A percentile compares a stretch with the other conserved stretches of the same genome.
Conservation (phyloP, 2,329 filamentous ascomycete genomes). For the Phyllosticta paracitricarpa region DNA sequence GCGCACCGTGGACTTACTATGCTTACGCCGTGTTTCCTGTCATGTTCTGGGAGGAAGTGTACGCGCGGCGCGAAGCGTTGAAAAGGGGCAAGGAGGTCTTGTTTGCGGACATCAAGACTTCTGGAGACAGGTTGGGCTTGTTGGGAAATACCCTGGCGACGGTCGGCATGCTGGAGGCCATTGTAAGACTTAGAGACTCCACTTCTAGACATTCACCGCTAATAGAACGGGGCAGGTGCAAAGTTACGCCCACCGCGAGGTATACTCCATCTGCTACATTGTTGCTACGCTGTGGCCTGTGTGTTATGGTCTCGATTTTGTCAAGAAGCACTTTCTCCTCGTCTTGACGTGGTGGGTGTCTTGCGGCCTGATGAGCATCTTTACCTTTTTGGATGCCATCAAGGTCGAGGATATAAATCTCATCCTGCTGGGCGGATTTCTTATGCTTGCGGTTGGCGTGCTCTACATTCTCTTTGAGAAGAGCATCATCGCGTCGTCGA, state of each 20-base stretch:
- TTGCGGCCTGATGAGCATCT: slow-evolving; percentile 76
- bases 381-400: slow-evolving; percentile 78
- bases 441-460: slow-evolving; percentile 70
- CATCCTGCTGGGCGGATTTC: slow-evolving; percentile 62
- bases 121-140: slow-evolving; percentile 49
- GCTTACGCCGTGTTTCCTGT: slow-evolving; percentile 86
- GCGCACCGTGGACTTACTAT: slow-evolving; percentile 78
- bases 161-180: slow-evolving; percentile 64
- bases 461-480: slow-evolving; percentile 75
- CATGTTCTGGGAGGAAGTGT: slow-evolving; percentile 94
- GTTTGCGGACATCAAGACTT: slow-evolving; percentile 57
- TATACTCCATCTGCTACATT: slow-evolving; percentile 73
- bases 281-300: slow-evolving; percentile 69
- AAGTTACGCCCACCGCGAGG: slow-evolving; percentile 83
- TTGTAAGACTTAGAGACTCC: slow-evolving; percentile 37
- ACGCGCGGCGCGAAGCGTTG: slow-evolving; percentile 63
- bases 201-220: background rate
- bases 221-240: slow-evolving; percentile 51
- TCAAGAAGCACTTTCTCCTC: slow-evolving; percentile 55
- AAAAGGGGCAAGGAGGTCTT: slow-evolving; percentile 56
- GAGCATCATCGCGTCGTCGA: slow-evolving; percentile 38
- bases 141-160: slow-evolving; percentile 56
- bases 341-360: slow-evolving; percentile 63
- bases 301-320: slow-evolving; percentile 62
- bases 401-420: slow-evolving; percentile 69